Base-by-base conservation (phyloP, 1,139 yeast genomes). In the Sugiyamaella neomexicana region DNA sequence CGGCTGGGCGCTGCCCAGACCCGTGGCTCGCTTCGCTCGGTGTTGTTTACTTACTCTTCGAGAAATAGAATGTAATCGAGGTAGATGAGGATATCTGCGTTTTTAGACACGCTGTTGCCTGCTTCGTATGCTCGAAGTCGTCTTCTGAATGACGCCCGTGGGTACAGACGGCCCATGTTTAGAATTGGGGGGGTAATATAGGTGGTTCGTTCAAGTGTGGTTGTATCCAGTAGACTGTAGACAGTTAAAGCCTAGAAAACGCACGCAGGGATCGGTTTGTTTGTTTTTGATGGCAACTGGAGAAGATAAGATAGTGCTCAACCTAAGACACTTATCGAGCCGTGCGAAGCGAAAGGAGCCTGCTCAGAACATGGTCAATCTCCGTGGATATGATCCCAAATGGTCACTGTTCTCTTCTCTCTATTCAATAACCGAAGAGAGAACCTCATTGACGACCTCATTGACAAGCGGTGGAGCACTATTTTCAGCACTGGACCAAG, bases 11-110 rank as follows among this genome's bases (percentile, higher is more conserved):
- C 32, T 7, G 6, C 31, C 16, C 32, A 20, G 25, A 20, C 25
- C 25, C 25, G 25, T 20, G 3, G 25, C 25, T 20, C 25, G 25
- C 25, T 20, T 20, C 25, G 25, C 25, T 20, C 25, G 25, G 25
- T n/a, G 25, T 5, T 40, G 2, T 2, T 2, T 5, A 53, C 60
- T 47, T 44, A 58, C 61, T 56, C 46, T 42, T 64, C 58, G 5
- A 64, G 59, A 51, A 62, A 64, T 31, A 63, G 47, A n/a, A 64
- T 48, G 40, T 64, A 64, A 46, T 63, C 60, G 17, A 64, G 55
- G 46, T 62, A 64, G 6, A 63, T 57, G 40, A 60, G 50, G 17
- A 60, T 53, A 46, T 60, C 64, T 1, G 58, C 58, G 12, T 44
- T 58, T 12, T 52, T 50, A 5, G 53, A 46, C 8, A 60, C 45